These are phyloP conservation scores for Zygnema circumcarinatum DNA, from an alignment of 139 green algal species.

Conservation along the genomic window DNA sequence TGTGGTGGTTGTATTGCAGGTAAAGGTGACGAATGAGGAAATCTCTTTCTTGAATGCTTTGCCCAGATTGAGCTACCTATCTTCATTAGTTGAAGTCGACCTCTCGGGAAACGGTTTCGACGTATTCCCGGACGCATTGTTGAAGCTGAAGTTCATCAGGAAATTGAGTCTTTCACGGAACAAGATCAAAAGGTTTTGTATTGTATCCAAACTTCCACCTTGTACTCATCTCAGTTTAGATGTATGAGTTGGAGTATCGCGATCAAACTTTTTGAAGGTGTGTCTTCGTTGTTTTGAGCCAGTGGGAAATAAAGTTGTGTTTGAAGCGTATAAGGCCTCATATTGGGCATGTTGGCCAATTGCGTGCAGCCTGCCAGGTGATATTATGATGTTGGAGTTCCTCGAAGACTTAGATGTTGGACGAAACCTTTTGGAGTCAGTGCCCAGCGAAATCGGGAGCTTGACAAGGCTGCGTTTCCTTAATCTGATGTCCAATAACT, in stretches of 20 bases:
- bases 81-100: conserved; percentile 15
- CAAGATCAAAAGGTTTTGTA: conserved; percentile 29
- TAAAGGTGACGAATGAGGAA: background rate
- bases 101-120: conserved; percentile 35
- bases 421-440: conserved; percentile 59
- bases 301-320: background rate
- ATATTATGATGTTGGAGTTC: conserved; percentile 33
- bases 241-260: background rate
- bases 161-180: conserved; percentile 42
- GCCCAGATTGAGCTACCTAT: background rate
- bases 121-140: background rate
- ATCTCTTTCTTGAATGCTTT: background rate
- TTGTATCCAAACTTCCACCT: background rate
- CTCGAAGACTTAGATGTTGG: conserved; percentile 68
- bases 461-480: conserved; percentile 62
- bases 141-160: conserved; percentile 9
- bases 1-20: too few relatives aligned
- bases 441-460: conserved; percentile 64
- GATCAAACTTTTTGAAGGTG: conserved; percentile 14
- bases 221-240: background rate
- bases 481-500: conserved; percentile 66
- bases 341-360: background rate
- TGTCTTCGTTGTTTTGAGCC: background rate
- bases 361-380: conserved; percentile 16
- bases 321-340: background rate